Percentiles rank a stretch among this genome's conserved stretches.
phyloP scores from a whole-genome alignment of 805 yeast species.

The Hanseniaspora guilliermondii region DNA sequence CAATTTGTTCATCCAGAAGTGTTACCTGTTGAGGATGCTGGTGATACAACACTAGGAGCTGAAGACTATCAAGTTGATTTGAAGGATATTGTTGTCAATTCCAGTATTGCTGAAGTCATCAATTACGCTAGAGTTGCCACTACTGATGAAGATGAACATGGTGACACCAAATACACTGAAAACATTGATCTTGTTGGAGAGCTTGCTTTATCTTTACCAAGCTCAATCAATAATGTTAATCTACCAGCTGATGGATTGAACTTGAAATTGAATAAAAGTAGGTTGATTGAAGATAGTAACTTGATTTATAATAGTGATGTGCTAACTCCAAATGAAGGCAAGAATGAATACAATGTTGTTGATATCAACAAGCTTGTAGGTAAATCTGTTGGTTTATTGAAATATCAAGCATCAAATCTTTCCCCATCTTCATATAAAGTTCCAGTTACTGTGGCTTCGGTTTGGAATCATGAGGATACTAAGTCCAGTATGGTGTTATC shows the following conservation, averaged over 20 bases:
- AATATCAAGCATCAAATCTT: neutral
- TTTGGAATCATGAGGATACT: conserved; percentile 77
- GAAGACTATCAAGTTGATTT: conserved; percentile 12
- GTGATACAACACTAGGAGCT: neutral
- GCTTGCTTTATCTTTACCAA: conserved; percentile 42
- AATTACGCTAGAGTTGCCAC: conserved; percentile 68
- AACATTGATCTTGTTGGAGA: conserved; percentile 69
- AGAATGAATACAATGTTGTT: neutral
- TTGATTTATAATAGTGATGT: conserved; percentile 6
- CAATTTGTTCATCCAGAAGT: conserved; percentile 22
- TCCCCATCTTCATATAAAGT: conserved; percentile 23
- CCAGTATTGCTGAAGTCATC: conserved; percentile 76
- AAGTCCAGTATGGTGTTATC: conserved; percentile 79
- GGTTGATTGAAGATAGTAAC: conserved; percentile 25
- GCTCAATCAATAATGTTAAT: neutral
- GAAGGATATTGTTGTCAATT: conserved; percentile 53
- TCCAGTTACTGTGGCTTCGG: conserved; percentile 65
- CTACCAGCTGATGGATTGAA: conserved; percentile 15
- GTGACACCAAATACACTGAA: conserved; percentile 25
- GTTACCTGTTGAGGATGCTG: neutral
- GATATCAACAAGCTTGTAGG: conserved; percentile 5
- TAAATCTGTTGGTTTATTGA: conserved; percentile 11
- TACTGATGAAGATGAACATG: neutral
- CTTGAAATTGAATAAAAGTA: conserved; percentile 33
- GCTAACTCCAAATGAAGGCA: neutral